phyloP scores from a whole-genome alignment of 768 basidiomycete genomes.

The Trametes cingulata region DNA sequence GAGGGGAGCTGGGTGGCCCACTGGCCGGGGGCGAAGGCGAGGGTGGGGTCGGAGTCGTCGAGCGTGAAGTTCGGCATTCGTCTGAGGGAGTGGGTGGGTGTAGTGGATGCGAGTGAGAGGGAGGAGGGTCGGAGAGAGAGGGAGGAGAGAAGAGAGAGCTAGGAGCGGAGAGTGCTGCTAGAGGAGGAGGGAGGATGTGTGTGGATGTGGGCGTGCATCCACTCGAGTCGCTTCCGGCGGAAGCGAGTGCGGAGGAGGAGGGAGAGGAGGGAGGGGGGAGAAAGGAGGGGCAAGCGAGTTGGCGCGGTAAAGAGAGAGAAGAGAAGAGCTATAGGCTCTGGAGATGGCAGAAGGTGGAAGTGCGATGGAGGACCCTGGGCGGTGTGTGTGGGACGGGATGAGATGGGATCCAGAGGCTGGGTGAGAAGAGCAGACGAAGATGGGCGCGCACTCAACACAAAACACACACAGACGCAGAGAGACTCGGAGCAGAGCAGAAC shows the following conservation, averaged over 20 bases:
- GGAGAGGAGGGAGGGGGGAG: background rate
- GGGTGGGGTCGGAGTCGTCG: slow-evolving; percentile 30
- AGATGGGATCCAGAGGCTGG: no score
- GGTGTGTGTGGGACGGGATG: background rate
- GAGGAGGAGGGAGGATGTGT: background rate
- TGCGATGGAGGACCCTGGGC: background rate
- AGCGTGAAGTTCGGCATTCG: slow-evolving; percentile 31
- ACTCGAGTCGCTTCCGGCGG: background rate
- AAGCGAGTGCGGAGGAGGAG: no score
- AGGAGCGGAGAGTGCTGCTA: background rate
- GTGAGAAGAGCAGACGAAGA: no score
- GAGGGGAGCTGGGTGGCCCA: slow-evolving; percentile 29
- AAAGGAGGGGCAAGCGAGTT: slow-evolving; percentile 6
- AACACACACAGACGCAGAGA: no score
- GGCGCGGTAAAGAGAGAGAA: slow-evolving; percentile 4
- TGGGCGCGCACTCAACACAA: no score
- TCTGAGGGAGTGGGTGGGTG: background rate
- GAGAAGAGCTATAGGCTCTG: background rate
- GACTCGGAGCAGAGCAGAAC: no score
- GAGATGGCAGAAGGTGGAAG: background rate
- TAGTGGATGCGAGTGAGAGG: background rate
- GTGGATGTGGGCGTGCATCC: background rate
- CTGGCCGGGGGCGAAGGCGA: slow-evolving; percentile 23
- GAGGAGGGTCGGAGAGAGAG: background rate
- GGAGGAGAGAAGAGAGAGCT: background rate